Evolutionary conservation across 495 filamentous ascomycete genomes (phyloP), one percentile per base, ranked within the genome.

Genomic region (Cladorrhinum samala): DNA sequence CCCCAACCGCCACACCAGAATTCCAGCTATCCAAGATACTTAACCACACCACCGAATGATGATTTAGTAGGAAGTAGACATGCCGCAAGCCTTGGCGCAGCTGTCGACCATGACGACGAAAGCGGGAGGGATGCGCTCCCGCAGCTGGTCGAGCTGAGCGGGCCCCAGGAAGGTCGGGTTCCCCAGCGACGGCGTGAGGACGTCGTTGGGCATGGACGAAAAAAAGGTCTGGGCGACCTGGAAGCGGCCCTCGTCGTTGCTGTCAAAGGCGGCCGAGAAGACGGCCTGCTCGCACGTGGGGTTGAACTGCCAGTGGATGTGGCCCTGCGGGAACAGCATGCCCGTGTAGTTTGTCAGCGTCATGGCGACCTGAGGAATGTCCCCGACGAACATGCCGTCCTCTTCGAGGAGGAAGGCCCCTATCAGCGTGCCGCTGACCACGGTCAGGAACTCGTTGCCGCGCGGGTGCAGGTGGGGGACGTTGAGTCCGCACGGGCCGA

Each of bases 301-400:
- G 66, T 82, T 82, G 60, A 72, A 73, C 61, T 82, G 72, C 48
- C 68, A 72, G 58, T 82, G 79, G 40, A 80, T 67, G 8, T 62
- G 59, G 11, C 55, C 55, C 17, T 44, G 21, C 13, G 55, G 55
- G 50, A 53, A 58, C 16, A 58, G 45, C 61, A 38, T 74, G 73
- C 77, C 79, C 55, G 64, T 62, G 38, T 71, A 77, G 59, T 78
- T 78, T 2, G 75, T 66, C 14, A 76, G 72, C 18, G 65, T 72
- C 25, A 55, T 64, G 53, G 77, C 46, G 20, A 66, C 64, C 41
- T 63, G 61, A 4, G 55, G 55, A 2, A 57, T 44, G 17, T 46
- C 16, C 45, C 42, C 55, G 46, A 71, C 43, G 11, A 52, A 52
- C 23, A 49, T 52, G 11, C 72, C 64, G 23, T 70, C 70, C 58